A percentile compares a stretch with the other conserved stretches of the same genome.
Evolutionary conservation across 495 filamentous ascomycete genomes (phyloP).

Genomic region (Penicillium ochrochloron): DNA sequence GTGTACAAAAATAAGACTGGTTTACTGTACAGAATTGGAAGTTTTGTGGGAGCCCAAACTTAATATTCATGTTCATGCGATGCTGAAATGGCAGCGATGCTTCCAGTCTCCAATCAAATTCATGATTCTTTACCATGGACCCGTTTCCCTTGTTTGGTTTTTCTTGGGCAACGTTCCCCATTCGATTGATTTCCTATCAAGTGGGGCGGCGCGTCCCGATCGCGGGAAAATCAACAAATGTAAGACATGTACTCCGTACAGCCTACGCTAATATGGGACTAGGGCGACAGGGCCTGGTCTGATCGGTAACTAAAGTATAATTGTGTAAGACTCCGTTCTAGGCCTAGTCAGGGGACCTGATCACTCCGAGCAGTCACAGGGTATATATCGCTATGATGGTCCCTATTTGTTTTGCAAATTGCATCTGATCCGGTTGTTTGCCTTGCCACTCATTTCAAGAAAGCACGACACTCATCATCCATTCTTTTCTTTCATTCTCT

Average conservation of each 20-base stretch:
- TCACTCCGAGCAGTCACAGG: not conserved
- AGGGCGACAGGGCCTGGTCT: not conserved
- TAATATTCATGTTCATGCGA: constrained; percentile 1
- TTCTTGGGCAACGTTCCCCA: not conserved
- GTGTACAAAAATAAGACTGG: not conserved
- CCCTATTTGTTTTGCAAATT: not conserved
- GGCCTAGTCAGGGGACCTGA: not conserved
- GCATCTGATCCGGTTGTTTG: not conserved
- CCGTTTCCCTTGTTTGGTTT: not conserved
- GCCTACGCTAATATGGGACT: not conserved
- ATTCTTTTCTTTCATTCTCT: not conserved
- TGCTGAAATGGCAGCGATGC: not conserved
- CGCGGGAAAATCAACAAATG: not conserved
- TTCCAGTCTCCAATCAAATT: not conserved
- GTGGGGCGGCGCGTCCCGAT: not conserved
- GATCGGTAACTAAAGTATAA: not conserved
- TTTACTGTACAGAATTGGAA: not conserved
- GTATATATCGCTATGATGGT: not conserved
- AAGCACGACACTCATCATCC: not conserved
- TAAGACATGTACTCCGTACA: not conserved
- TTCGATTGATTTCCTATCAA: constrained; percentile 1
- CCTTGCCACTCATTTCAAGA: not conserved
- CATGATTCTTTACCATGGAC: not conserved
- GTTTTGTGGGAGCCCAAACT: not conserved
- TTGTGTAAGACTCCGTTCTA: not conserved